Percentiles rank a stretch among this genome's conserved stretches.
Evolutionary conservation across 2,329 filamentous ascomycete species (phyloP).

Genomic region (Verticillium isaacii): DNA sequence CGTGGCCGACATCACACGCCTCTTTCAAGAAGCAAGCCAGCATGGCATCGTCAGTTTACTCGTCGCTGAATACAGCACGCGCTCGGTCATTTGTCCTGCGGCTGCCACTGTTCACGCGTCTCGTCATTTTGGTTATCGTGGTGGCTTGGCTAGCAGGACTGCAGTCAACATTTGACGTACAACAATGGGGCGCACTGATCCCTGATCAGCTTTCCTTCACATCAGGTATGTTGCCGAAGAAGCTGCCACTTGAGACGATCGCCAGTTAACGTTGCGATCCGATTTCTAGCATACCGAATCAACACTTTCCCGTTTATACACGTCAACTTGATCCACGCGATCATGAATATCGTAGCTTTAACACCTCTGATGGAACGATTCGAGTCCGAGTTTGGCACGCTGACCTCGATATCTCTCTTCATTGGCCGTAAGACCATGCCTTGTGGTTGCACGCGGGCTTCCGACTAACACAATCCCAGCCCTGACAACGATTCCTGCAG

Average conservation of each 20-base stretch:
- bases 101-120: slow-evolving; percentile 81
- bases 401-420: slow-evolving; percentile 83
- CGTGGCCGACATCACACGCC: background rate
- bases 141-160: slow-evolving; percentile 59
- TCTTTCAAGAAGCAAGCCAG: background rate
- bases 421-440: slow-evolving; percentile 70
- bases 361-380: slow-evolving; percentile 90
- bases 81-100: slow-evolving; percentile 78
- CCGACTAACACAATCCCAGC: slow-evolving; percentile 40
- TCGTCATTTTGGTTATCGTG: slow-evolving; percentile 57
- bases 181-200: slow-evolving; percentile 73
- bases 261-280: background rate
- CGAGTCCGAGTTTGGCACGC: slow-evolving; percentile 85
- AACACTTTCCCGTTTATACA: slow-evolving; percentile 93
- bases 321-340: slow-evolving; percentile 70
- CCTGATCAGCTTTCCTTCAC: slow-evolving; percentile 69
- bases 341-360: slow-evolving; percentile 75
- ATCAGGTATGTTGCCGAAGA: slow-evolving; percentile 53
- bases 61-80: slow-evolving; percentile 61
- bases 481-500: slow-evolving; percentile 75
- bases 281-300: slow-evolving; percentile 71
- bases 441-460: background rate
- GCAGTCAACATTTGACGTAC: slow-evolving; percentile 66
- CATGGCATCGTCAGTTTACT: background rate
- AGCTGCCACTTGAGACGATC: background rate